Conservation (phyloP, 192 early-diverging fungal species). For the Spizellomyces punctatus region DNA sequence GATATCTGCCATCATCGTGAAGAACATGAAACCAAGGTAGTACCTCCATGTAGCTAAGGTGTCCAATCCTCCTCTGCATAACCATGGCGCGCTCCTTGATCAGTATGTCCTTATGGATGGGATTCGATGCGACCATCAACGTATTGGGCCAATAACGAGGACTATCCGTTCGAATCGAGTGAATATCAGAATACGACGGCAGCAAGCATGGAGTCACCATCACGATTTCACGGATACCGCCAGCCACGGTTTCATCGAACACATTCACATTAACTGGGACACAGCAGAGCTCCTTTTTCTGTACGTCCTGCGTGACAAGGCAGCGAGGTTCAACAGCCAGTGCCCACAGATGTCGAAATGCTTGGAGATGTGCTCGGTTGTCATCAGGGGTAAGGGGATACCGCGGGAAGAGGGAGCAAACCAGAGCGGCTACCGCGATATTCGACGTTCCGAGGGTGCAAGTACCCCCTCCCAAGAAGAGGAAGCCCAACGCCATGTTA, state of each 20-base stretch:
- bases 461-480: conserved; percentile 72
- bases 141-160: conserved; percentile 60
- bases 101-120: conserved; percentile 29
- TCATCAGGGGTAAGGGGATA: conserved; percentile 57
- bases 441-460: conserved; percentile 66
- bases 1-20: background rate
- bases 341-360: conserved; percentile 78
- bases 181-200: conserved; percentile 54
- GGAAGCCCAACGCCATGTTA: conserved; percentile 76
- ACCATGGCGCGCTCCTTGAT: conserved; percentile 4
- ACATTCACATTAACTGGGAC: conserved; percentile 54
- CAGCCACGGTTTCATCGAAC: background rate
- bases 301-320: conserved; percentile 69
- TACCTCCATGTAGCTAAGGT: conserved; percentile 40
- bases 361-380: conserved; percentile 71
- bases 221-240: conserved; percentile 22
- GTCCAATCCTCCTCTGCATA: conserved; percentile 36
- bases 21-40: background rate
- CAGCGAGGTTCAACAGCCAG: conserved; percentile 71
- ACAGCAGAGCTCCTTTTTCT: conserved; percentile 50
- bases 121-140: conserved; percentile 42
- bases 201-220: conserved; percentile 61
- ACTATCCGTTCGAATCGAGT: conserved; percentile 53
- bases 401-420: conserved; percentile 71
- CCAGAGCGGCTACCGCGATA: conserved; percentile 64